A percentile compares a stretch with the other conserved stretches of the same genome.
These are phyloP conservation scores for Bisporella sp. DNA, from an alignment of 2,329 filamentous ascomycete species.

Conservation along the genomic window DNA sequence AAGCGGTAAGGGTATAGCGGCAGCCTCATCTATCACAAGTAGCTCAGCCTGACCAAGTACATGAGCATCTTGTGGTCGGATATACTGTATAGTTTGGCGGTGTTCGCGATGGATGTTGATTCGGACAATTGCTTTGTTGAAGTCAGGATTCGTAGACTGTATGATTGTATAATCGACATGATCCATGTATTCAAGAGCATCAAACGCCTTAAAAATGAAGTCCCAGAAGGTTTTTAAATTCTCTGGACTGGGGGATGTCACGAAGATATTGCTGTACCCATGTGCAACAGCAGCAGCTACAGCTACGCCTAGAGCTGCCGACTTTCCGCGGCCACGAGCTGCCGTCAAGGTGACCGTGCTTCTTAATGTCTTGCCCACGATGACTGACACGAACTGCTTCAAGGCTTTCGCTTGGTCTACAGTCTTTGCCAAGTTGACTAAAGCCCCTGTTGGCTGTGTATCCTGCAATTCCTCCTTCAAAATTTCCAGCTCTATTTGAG, in stretches of 20 bases:
- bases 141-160: slow-evolving; percentile 95
- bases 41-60: slow-evolving; percentile 92
- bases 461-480: slow-evolving; percentile 86
- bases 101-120: slow-evolving; percentile 95
- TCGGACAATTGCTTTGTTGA: slow-evolving; percentile 97
- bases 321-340: slow-evolving; percentile 92
- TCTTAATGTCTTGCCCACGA: slow-evolving; percentile 88
- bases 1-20: slow-evolving; percentile 87
- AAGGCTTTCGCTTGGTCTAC: slow-evolving; percentile 95
- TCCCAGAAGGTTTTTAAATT: slow-evolving; percentile 98
- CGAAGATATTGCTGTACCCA: slow-evolving; percentile 98
- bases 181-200: slow-evolving; percentile 87
- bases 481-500: slow-evolving; percentile 69
- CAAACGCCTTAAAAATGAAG: slow-evolving; percentile 97
- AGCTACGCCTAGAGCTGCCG: slow-evolving; percentile 87
- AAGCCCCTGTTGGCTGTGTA: slow-evolving; percentile 75
- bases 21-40: slow-evolving; percentile 94
- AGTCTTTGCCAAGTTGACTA: slow-evolving; percentile 81
- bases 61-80: slow-evolving; percentile 92
- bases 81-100: slow-evolving; percentile 97
- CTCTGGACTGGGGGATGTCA: slow-evolving; percentile 94
- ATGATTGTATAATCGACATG: slow-evolving; percentile 97
- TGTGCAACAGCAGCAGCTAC: slow-evolving; percentile 91
- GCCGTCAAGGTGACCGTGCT: slow-evolving; percentile 93
- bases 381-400: slow-evolving; percentile 93